phyloP scores from a whole-genome alignment of 164 flowering plant species.

The Kalanchoe fedtschenkoi region DNA sequence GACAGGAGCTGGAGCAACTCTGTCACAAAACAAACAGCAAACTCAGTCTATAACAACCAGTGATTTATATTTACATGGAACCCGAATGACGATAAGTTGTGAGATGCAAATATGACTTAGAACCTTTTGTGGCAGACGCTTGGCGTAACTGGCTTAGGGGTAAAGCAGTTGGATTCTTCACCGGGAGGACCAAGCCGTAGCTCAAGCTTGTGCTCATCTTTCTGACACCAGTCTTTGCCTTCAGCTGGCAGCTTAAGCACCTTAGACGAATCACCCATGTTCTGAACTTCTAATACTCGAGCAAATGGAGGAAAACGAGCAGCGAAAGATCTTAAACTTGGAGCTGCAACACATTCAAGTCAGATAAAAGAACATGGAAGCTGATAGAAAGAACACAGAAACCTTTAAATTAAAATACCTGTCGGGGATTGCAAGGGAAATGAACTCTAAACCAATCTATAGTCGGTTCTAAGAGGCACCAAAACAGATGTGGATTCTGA shows the following conservation, averaged over 20 bases:
- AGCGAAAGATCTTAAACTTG: background rate
- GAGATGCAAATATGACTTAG: background rate
- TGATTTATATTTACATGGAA: background rate
- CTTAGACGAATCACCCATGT: slow-evolving; percentile 12
- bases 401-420: background rate
- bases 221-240: background rate
- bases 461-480: background rate
- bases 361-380: background rate
- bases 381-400: background rate
- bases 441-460: background rate
- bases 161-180: slow-evolving; percentile 3
- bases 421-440: background rate
- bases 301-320: background rate
- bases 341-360: no score
- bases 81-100: background rate
- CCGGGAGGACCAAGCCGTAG: slow-evolving; percentile 28
- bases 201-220: slow-evolving; percentile 17
- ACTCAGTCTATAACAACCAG: background rate
- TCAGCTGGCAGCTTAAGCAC: background rate
- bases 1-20: slow-evolving; percentile 17
- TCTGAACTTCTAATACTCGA: background rate
- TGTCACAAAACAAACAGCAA: background rate
- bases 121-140: background rate
- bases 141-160: background rate
- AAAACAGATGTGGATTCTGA: background rate